Evolutionary conservation across 495 filamentous ascomycete species (phyloP).

Genomic region (Aspergillus indologenus): DNA sequence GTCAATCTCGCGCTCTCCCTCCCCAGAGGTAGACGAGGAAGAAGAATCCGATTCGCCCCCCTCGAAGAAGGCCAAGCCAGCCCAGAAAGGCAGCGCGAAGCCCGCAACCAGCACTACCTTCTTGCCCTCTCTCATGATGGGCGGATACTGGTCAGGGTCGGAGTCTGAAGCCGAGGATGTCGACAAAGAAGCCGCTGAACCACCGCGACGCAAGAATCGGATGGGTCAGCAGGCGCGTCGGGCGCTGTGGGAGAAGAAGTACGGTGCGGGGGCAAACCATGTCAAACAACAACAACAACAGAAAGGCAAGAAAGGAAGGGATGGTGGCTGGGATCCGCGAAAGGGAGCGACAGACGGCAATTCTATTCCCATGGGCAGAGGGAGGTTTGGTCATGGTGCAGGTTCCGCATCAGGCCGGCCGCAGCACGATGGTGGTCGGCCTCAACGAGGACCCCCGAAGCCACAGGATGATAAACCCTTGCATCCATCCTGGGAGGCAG

Average conservation of each 20-base stretch:
- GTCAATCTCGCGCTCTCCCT: constrained; percentile 39
- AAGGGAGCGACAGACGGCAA: constrained; percentile 39
- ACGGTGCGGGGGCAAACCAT: constrained; percentile 71
- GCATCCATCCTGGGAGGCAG: constrained; percentile 94
- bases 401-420: constrained; percentile 13
- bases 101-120: constrained; percentile 65
- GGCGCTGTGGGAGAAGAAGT: constrained; percentile 91
- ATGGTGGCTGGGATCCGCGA: constrained; percentile 49
- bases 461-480: constrained; percentile 60
- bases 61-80: constrained; percentile 42
- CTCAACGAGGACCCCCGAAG: constrained; percentile 16
- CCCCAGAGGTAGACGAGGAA: constrained; percentile 12
- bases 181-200: constrained; percentile 28
- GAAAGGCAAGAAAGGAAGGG: constrained; percentile 31
- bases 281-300: constrained; percentile 40
- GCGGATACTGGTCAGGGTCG: constrained; percentile 89
- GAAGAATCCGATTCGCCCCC: constrained; percentile 30
- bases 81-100: constrained; percentile 25
- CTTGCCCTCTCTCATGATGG: constrained; percentile 79
- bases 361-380: constrained; percentile 17
- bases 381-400: constrained; percentile 24
- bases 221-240: constrained; percentile 85
- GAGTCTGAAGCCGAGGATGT: constrained; percentile 57
- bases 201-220: constrained; percentile 68
- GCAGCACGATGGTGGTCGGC: constrained; percentile 6